Conservation (phyloP, 306 rosid species). For the Cajanus cajan region DNA sequence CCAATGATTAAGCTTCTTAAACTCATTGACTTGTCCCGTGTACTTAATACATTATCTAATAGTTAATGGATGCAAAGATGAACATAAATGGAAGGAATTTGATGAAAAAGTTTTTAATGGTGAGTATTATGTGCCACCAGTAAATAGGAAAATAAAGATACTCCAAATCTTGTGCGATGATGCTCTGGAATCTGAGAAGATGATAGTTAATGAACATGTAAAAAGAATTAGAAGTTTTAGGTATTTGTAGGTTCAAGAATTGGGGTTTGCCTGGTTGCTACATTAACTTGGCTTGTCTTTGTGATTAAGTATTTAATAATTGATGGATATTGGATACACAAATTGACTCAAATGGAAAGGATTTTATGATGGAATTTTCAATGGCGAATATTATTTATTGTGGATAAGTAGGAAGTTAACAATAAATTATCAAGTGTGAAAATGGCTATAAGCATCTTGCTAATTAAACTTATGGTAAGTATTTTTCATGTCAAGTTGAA, state of each 20-base stretch:
- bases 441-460: not conserved
- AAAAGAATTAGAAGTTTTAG: conserved; percentile 71
- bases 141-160: conserved; percentile 65
- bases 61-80: conserved; percentile 57
- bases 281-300: too few relatives aligned
- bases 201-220: conserved; percentile 66
- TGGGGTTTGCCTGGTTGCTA: too few relatives aligned
- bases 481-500: not conserved
- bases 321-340: too few relatives aligned
- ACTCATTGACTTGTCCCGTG: conserved; percentile 86
- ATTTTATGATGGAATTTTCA: too few relatives aligned
- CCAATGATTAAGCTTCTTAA: conserved; percentile 78
- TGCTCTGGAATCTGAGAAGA: conserved; percentile 66
- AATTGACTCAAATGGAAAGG: too few relatives aligned
- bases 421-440: not conserved
- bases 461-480: not conserved
- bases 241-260: too few relatives aligned
- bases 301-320: too few relatives aligned
- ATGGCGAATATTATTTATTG: too few relatives aligned
- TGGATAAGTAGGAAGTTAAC: not conserved
- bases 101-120: conserved; percentile 53
- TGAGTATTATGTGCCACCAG: conserved; percentile 73
- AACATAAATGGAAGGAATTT: conserved; percentile 71
- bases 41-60: conserved; percentile 70
- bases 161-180: conserved; percentile 84